Conservation (phyloP, 345 rosid species). For the Citrus glauca region DNA sequence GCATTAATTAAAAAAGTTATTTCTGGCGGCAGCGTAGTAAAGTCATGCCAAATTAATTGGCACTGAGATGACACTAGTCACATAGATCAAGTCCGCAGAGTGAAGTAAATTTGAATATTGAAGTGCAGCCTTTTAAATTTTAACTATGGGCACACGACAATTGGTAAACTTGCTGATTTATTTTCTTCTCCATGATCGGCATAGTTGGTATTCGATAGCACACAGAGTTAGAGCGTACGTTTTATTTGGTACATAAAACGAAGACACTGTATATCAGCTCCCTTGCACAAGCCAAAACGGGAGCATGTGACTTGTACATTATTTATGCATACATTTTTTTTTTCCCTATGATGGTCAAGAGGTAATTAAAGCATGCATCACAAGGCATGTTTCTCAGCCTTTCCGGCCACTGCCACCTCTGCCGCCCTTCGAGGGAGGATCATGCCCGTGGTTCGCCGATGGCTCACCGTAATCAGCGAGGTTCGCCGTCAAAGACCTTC, state of each 20-base stretch:
- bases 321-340: neutral
- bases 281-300: neutral
- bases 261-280: neutral
- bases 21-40: too few species aligned
- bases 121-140: too few species aligned
- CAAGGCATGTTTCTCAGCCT: slow-evolving; percentile 19
- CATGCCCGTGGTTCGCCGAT: slow-evolving; percentile 54
- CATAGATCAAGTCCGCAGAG: too few species aligned
- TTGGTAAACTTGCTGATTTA: too few species aligned
- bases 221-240: neutral
- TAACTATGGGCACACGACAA: too few species aligned
- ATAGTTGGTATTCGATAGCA: too few species aligned
- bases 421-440: slow-evolving; percentile 38
- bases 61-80: too few species aligned
- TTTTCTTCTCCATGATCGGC: too few species aligned
- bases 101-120: too few species aligned
- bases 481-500: slow-evolving; percentile 45
- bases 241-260: neutral
- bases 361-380: neutral
- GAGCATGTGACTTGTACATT: neutral
- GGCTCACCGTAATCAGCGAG: slow-evolving; percentile 52
- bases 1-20: too few species aligned
- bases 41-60: too few species aligned
- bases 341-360: neutral
- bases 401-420: slow-evolving; percentile 26